Base-by-base conservation (phyloP, 106 monocot genomes). In the Acorus calamus region DNA sequence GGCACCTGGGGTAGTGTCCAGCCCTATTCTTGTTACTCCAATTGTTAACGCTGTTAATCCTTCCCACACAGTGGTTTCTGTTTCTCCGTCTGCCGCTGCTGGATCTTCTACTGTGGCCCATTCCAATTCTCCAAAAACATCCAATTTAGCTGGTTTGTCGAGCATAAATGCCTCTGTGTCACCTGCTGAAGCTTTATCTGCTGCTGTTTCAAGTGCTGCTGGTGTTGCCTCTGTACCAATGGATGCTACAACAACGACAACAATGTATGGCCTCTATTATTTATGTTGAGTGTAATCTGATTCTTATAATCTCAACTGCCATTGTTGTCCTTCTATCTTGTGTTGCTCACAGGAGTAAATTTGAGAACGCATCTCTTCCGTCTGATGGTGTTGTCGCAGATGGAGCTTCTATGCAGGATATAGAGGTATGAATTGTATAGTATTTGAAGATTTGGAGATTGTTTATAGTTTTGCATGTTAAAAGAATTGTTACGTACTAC, bases 371-470 rank as follows among this genome's bases (percentile, higher is more conserved):
- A 8, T 59, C 73, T 70, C 11, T 75, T 52, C 65, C 46, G 64
- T 73, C 62, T 71, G 50, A 7, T 76, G 68, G 49, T 63, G 69
- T 42, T 55, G 50, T 62, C 3, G 11, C 62, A 11, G 76, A 90
- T 78, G 79, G 67, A 66, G 65, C 73, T 63, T 78, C 89, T 81
- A 61, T 66, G 50, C 79, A 73, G 72, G 84, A 87, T 64, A 56
- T 76, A 9, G 84, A 87, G 94, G 94, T 94, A 83, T 49, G 44
- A 50, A 14, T n/a, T 28, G 47, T 4, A 48, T 57, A 66, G 44
- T 10, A n/a, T 63, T 14, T 10, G 11, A 46, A 4, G 5, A 59
- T 13, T 41, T 42, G 58, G 58, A 13, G 11, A 46, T 4, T 66
- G 3, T 66, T 66, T 55, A n/a, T 46, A 48, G 4, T 63, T 4